Conservation (phyloP, 257 asterid species). For the Rhazya stricta region DNA sequence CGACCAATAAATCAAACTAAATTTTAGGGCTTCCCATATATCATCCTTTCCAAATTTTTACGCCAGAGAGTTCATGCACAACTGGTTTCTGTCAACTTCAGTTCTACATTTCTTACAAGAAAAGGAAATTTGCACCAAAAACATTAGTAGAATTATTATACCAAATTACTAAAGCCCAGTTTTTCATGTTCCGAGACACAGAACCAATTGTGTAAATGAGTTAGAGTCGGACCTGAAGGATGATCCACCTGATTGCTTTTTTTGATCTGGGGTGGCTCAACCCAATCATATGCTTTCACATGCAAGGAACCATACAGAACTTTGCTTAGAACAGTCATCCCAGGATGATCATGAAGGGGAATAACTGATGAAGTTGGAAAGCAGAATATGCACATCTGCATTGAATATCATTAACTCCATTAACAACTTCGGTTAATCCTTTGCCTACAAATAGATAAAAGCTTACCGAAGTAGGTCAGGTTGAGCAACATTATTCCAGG, state of each 20-base stretch:
- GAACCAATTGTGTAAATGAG: background rate
- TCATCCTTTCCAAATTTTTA: background rate
- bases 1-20: background rate
- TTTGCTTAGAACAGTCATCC: conserved; percentile 94
- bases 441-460: background rate
- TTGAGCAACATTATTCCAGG: background rate
- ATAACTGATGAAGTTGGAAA: conserved; percentile 92
- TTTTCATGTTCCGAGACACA: background rate
- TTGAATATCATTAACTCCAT: conserved; percentile 24
- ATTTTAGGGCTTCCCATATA: background rate
- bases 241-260: conserved; percentile 43
- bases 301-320: conserved; percentile 92
- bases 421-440: conserved; percentile 18
- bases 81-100: background rate
- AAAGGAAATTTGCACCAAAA: background rate
- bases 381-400: conserved; percentile 96
- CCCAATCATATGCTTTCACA: conserved; percentile 93
- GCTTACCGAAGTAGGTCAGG: background rate
- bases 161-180: background rate
- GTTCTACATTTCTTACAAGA: background rate
- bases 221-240: conserved; percentile 56
- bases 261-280: conserved; percentile 65
- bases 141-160: background rate
- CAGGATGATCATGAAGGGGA: conserved; percentile 97
- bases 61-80: background rate